Percentiles rank a stretch among this genome's conserved stretches.
phyloP scores from a whole-genome alignment of 805 yeast species.

The Lipomyces spencermartinsiae region DNA sequence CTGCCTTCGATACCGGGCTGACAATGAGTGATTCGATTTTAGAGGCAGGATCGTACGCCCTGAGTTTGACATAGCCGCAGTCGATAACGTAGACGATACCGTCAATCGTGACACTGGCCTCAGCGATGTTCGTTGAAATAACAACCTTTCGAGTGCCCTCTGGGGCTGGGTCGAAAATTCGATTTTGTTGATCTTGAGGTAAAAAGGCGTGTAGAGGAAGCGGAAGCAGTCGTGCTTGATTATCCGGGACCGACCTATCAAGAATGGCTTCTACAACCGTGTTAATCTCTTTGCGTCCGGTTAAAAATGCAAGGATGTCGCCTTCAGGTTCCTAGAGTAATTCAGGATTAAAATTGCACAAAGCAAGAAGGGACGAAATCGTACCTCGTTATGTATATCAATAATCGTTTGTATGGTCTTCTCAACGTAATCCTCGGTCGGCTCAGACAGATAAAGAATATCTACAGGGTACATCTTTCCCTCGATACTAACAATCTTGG shows the following conservation, averaged over 20 bases:
- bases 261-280: slow-evolving; percentile 58
- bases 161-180: slow-evolving; percentile 61
- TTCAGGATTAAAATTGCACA: background rate
- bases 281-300: slow-evolving; percentile 89
- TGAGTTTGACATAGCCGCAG: slow-evolving; percentile 76
- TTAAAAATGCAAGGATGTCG: slow-evolving; percentile 83
- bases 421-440: slow-evolving; percentile 76
- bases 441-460: slow-evolving; percentile 60
- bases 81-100: slow-evolving; percentile 81
- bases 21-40: slow-evolving; percentile 76
- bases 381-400: slow-evolving; percentile 55
- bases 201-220: slow-evolving; percentile 78
- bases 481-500: slow-evolving; percentile 55
- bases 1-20: slow-evolving; percentile 76
- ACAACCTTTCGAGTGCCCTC: slow-evolving; percentile 67
- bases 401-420: slow-evolving; percentile 73
- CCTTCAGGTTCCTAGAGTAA: slow-evolving; percentile 58
- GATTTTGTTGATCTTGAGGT: slow-evolving; percentile 71
- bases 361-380: background rate
- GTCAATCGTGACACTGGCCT: slow-evolving; percentile 84
- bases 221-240: slow-evolving; percentile 60
- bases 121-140: slow-evolving; percentile 87
- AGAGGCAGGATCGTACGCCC: slow-evolving; percentile 73
- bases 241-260: slow-evolving; percentile 58
- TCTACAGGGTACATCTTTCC: slow-evolving; percentile 87